phyloP scores from a whole-genome alignment of 306 rosid species.

The Fagus sylvatica region DNA sequence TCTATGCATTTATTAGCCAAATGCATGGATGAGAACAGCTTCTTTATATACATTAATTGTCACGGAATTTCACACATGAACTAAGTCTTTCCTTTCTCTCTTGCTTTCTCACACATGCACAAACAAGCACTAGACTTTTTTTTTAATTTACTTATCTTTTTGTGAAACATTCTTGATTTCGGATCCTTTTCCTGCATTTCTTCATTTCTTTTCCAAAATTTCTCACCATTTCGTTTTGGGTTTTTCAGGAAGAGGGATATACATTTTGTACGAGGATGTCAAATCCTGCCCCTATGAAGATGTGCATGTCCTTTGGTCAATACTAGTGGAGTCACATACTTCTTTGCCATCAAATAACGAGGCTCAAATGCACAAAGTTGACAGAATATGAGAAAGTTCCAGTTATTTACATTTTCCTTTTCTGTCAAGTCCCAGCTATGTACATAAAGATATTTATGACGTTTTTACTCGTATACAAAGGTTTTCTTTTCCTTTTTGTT shows the following conservation, averaged over 20 bases:
- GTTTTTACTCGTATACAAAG: constrained; percentile 25
- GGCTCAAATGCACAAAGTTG: constrained; percentile 9
- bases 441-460: constrained; percentile 34
- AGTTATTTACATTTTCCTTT: constrained; percentile 30
- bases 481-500: background rate
- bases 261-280: constrained; percentile 90
- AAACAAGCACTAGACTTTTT: too few species aligned
- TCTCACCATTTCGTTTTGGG: background rate
- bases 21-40: too few species aligned
- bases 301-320: constrained; percentile 92
- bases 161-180: background rate
- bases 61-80: too few species aligned
- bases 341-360: constrained; percentile 55
- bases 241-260: constrained; percentile 77
- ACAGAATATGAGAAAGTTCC: constrained; percentile 31
- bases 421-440: constrained; percentile 12
- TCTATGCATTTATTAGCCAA: too few species aligned
- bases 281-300: constrained; percentile 85
- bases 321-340: constrained; percentile 77
- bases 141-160: too few species aligned
- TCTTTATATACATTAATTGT: too few species aligned
- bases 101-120: too few species aligned
- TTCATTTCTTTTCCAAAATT: background rate
- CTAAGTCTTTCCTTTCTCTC: too few species aligned
- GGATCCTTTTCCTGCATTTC: background rate